Conservation (phyloP, 2,329 filamentous ascomycete genomes). For the Pseudogymnoascus sp. region DNA sequence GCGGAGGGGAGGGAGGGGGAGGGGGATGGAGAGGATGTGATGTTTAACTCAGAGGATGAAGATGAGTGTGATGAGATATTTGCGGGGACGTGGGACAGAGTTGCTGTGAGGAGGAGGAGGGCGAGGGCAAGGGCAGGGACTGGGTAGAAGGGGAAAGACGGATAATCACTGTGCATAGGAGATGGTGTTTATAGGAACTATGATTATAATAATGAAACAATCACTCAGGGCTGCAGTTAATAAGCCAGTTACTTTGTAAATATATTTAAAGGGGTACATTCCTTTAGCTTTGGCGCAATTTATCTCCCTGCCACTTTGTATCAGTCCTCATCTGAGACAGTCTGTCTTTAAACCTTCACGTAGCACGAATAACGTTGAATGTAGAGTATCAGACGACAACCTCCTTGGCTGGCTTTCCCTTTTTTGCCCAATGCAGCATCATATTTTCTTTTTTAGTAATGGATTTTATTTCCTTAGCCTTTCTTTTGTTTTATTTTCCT, state of each 20-base stretch:
- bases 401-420: too few relatives aligned
- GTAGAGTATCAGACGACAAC: background rate
- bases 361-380: background rate
- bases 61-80: constrained; percentile 63
- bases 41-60: constrained; percentile 57
- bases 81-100: constrained; percentile 52
- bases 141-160: background rate
- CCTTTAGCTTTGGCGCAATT: background rate
- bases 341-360: background rate
- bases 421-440: background rate
- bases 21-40: constrained; percentile 31
- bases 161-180: background rate
- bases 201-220: background rate
- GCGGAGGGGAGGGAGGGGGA: constrained; percentile 10
- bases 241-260: background rate
- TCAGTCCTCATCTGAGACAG: background rate
- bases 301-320: background rate
- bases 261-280: background rate
- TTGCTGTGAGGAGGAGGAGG: constrained; percentile 27
- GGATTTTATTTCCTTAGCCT: too few relatives aligned
- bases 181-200: too few relatives aligned
- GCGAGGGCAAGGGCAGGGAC: constrained; percentile 14
- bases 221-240: background rate
- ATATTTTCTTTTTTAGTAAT: background rate
- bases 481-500: background rate